Conservation (phyloP, 2,329 filamentous ascomycete species). For the Aspergillus calidoustus region DNA sequence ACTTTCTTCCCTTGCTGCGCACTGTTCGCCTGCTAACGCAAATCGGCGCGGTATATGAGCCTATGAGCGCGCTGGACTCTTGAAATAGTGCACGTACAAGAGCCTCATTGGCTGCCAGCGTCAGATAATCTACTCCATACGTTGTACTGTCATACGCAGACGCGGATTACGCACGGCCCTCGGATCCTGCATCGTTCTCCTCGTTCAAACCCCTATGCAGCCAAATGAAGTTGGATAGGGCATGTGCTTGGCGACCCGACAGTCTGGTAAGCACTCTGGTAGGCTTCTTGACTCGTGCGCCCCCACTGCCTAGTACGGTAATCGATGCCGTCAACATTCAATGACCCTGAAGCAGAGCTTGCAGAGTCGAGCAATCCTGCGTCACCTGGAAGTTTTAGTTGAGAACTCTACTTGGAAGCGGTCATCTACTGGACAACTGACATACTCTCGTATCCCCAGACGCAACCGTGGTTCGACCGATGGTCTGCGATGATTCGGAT, state of each 20-base stretch:
- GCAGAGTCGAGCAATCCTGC: not conserved
- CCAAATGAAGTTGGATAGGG: slow-evolving; percentile 6
- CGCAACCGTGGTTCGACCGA: not conserved
- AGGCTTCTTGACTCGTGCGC: not conserved
- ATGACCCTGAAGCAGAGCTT: not conserved
- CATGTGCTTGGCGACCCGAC: not conserved
- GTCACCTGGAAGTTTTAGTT: not conserved
- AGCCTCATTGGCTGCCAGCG: no score
- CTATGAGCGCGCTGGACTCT: no score
- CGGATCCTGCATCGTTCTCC: not conserved
- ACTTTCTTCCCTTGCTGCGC: not conserved
- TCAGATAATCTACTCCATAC: no score
- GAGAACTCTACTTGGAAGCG: not conserved
- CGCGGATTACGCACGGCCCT: not conserved
- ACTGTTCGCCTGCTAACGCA: not conserved
- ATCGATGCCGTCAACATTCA: not conserved
- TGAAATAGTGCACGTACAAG: no score
- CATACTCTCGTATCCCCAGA: not conserved
- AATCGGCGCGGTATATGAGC: not conserved
- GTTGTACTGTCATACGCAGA: no score
- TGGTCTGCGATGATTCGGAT: not conserved
- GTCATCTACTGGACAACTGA: not conserved
- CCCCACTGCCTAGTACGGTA: not conserved
- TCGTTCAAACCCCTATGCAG: not conserved
- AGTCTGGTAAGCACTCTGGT: slow-evolving; percentile 5